Evolutionary conservation across 495 filamentous ascomycete genomes (phyloP).

Genomic region (Neurospora sp.): DNA sequence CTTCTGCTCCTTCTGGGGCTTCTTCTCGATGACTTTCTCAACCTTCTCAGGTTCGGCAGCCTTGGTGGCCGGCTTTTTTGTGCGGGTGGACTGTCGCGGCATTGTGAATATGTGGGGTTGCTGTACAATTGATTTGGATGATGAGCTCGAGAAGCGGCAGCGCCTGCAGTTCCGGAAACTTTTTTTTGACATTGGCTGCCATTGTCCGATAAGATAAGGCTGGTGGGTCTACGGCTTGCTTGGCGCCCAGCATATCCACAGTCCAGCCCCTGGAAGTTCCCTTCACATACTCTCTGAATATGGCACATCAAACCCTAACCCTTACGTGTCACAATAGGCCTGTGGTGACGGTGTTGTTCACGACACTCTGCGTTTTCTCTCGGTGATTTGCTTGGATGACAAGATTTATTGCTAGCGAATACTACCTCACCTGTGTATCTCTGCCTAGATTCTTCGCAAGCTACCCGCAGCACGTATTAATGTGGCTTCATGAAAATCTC

Average conservation of each 20-base stretch:
- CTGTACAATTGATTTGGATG: constrained; percentile 7
- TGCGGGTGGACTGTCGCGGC: constrained; percentile 7
- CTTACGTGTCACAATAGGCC: neutral
- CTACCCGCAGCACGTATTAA: neutral
- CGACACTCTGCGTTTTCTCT: neutral
- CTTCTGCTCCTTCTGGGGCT: constrained; percentile 53
- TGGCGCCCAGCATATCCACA: neutral
- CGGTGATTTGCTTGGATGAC: neutral
- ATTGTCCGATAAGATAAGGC: constrained; percentile 23
- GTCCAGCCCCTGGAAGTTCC: neutral
- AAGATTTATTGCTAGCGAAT: neutral
- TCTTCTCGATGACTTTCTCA: constrained; percentile 36
- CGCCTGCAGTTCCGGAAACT: constrained; percentile 13
- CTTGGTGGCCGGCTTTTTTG: constrained; percentile 20
- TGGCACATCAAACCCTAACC: neutral
- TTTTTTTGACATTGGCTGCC: constrained; percentile 15
- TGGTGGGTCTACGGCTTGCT: neutral
- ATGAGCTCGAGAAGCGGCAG: neutral
- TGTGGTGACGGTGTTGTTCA: neutral
- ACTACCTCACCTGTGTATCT: neutral
- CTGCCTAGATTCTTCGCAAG: neutral
- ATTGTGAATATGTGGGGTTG: neutral
- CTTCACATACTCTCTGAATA: neutral
- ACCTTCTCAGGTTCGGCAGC: constrained; percentile 3
- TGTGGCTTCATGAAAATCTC: neutral